These are phyloP conservation scores for Cytidiella melzeri DNA, from an alignment of 768 basidiomycete genomes.

Conservation along the genomic window DNA sequence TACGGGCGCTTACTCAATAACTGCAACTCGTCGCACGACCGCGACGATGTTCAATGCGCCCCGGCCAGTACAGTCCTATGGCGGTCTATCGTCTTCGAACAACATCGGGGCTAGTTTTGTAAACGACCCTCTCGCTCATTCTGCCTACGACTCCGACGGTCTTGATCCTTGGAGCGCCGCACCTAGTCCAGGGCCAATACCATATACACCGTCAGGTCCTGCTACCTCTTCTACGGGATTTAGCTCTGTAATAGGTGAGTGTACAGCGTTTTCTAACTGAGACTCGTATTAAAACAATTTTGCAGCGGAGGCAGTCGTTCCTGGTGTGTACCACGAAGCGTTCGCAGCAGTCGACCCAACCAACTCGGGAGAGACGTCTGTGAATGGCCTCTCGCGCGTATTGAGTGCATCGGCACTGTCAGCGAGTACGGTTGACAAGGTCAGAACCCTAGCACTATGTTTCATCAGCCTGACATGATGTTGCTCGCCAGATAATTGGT, in stretches of 20 bases:
- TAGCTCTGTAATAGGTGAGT: constrained; percentile 63
- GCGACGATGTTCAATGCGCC: constrained; percentile 79
- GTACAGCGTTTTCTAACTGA: neutral
- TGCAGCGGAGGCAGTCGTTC: constrained; percentile 74
- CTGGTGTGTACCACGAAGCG: constrained; percentile 67
- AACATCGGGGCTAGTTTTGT: constrained; percentile 69
- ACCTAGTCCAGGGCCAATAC: constrained; percentile 61
- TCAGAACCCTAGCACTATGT: constrained; percentile 25
- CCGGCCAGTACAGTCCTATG: constrained; percentile 65
- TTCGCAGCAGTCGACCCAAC: constrained; percentile 68
- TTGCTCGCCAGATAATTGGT: constrained; percentile 67
- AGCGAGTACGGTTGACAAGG: constrained; percentile 78
- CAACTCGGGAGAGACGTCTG: constrained; percentile 71
- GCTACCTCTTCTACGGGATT: constrained; percentile 46
- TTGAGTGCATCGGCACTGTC: constrained; percentile 73
- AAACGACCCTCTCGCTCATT: constrained; percentile 64
- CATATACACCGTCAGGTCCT: constrained; percentile 38
- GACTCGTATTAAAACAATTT: neutral
- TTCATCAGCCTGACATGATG: neutral
- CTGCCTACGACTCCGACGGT: constrained; percentile 63
- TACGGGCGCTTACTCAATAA: neutral
- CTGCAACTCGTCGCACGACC: neutral
- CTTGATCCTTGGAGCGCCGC: constrained; percentile 76
- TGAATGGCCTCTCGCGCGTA: constrained; percentile 77
- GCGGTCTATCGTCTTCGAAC: constrained; percentile 45